These are phyloP conservation scores for Ophiocordyceps unilateralis DNA, from an alignment of 2,329 filamentous ascomycete genomes.

Conservation along the genomic window DNA sequence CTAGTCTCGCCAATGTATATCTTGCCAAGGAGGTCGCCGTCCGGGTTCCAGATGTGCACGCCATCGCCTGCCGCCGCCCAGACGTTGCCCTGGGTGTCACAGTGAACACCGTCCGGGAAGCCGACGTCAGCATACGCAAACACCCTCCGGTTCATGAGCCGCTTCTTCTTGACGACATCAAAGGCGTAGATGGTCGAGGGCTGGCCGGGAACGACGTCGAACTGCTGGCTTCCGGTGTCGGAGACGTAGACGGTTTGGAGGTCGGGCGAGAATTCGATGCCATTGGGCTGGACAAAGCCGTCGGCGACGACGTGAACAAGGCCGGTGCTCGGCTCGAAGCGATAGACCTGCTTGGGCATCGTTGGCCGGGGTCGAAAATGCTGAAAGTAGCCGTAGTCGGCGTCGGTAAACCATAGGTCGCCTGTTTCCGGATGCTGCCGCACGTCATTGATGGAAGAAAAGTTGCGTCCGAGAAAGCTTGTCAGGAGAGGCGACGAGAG, in stretches of 20 bases:
- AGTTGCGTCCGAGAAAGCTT: constrained; percentile 41
- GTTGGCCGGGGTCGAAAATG: constrained; percentile 35
- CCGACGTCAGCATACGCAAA: constrained; percentile 39
- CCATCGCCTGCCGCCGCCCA: constrained; percentile 32
- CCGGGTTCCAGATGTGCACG: constrained; percentile 28
- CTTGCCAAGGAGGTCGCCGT: constrained; percentile 34
- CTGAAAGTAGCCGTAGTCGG: constrained; percentile 40
- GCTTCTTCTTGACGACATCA: constrained; percentile 2
- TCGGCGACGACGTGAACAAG: constrained; percentile 39
- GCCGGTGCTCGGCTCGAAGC: constrained; percentile 30
- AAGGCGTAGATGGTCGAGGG: constrained; percentile 4
- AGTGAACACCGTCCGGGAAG: constrained; percentile 43
- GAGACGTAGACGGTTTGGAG: constrained; percentile 35
- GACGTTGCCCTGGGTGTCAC: constrained; percentile 36
- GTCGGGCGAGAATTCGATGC: constrained; percentile 37
- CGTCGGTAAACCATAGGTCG: constrained; percentile 50
- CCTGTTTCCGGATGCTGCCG: constrained; percentile 32
- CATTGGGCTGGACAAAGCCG: constrained; percentile 37
- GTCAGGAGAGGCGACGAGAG: constrained; percentile 27
- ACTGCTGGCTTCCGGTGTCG: constrained; percentile 28
- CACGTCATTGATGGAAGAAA: constrained; percentile 43
- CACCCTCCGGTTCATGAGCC: constrained; percentile 22
- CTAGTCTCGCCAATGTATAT: constrained; percentile 17
- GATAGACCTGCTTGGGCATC: constrained; percentile 41
- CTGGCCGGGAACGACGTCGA: neutral